Evolutionary conservation across 1,139 yeast species (phyloP).

Genomic region (Dujonia santamariae): DNA sequence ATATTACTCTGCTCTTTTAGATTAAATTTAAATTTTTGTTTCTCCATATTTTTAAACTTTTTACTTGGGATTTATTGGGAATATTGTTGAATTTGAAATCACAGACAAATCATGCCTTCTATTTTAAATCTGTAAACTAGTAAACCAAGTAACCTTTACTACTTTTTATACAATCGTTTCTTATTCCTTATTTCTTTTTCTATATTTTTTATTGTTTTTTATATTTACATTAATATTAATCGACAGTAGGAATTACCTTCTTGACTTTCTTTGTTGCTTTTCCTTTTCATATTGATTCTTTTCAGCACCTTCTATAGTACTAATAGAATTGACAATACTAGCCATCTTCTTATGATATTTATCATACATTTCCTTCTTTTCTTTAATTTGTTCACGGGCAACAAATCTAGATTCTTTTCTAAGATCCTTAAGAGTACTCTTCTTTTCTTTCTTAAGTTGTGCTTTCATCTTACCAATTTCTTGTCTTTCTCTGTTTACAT

Average conservation of each 20-base stretch:
- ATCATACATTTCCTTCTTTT: constrained; percentile 69
- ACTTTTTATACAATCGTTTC: neutral
- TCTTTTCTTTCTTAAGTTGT: constrained; percentile 87
- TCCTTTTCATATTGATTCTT: constrained; percentile 89
- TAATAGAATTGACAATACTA: constrained; percentile 76
- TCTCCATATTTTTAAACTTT: too few relatives aligned
- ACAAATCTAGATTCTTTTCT: constrained; percentile 86
- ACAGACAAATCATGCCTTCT: too few relatives aligned
- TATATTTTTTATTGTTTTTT: neutral
- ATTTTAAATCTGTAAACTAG: too few relatives aligned
- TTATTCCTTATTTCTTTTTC: neutral
- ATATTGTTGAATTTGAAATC: too few relatives aligned
- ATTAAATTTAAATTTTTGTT: neutral
- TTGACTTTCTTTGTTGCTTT: constrained; percentile 60
- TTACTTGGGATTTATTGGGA: too few relatives aligned
- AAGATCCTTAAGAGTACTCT: constrained; percentile 82
- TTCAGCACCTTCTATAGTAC: constrained; percentile 92
- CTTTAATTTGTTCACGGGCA: constrained; percentile 80
- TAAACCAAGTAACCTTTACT: neutral
- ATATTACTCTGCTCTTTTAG: neutral
- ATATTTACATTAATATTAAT: neutral
- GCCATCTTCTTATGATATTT: constrained; percentile 92
- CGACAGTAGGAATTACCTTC: constrained; percentile 1
- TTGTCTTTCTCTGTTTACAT: constrained; percentile 74
- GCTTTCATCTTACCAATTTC: constrained; percentile 81